Conservation (phyloP, 768 basidiomycete species). For the Lactarius sp. region DNA sequence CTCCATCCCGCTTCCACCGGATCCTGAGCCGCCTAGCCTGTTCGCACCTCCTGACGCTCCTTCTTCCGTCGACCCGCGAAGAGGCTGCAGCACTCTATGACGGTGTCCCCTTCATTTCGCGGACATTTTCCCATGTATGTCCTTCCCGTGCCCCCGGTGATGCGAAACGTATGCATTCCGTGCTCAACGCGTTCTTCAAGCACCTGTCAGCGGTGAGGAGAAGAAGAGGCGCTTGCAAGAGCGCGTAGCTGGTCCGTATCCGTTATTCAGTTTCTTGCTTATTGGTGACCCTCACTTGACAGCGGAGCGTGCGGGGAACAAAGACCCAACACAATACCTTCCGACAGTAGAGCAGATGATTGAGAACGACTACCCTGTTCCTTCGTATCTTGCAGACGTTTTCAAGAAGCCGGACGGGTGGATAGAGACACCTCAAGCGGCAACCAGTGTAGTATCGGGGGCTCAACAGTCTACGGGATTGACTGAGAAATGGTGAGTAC, state of each 20-base stretch:
- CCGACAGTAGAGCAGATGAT: slow-evolving; percentile 73
- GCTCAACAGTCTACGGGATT: slow-evolving; percentile 63
- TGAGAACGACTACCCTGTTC: slow-evolving; percentile 89
- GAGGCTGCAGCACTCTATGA: slow-evolving; percentile 26
- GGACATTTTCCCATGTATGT: slow-evolving; percentile 86
- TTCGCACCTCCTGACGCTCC: slow-evolving; percentile 8
- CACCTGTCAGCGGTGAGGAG: too few relatives aligned
- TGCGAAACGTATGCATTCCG: too few relatives aligned
- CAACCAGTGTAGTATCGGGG: slow-evolving; percentile 28
- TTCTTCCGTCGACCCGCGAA: slow-evolving; percentile 25
- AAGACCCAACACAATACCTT: slow-evolving; percentile 59
- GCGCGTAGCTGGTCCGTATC: too few relatives aligned
- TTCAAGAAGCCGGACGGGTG: slow-evolving; percentile 65
- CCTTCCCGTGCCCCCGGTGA: too few relatives aligned
- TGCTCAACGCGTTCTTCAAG: too few relatives aligned
- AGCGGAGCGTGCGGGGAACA: slow-evolving; percentile 32
- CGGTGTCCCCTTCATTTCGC: slow-evolving; percentile 61
- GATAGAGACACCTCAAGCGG: slow-evolving; percentile 55
- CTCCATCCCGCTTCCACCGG: slow-evolving; percentile 39
- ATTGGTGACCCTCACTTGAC: too few relatives aligned
- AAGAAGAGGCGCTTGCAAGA: too few relatives aligned
- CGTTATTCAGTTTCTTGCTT: too few relatives aligned
- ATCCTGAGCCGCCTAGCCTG: slow-evolving; percentile 20
- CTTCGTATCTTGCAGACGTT: slow-evolving; percentile 75
- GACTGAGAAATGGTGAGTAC: slow-evolving; percentile 95